Evolutionary conservation across 1,139 yeast species (phyloP), one percentile per base, ranked within the genome.

Genomic region (Debaryomyces sp.): DNA sequence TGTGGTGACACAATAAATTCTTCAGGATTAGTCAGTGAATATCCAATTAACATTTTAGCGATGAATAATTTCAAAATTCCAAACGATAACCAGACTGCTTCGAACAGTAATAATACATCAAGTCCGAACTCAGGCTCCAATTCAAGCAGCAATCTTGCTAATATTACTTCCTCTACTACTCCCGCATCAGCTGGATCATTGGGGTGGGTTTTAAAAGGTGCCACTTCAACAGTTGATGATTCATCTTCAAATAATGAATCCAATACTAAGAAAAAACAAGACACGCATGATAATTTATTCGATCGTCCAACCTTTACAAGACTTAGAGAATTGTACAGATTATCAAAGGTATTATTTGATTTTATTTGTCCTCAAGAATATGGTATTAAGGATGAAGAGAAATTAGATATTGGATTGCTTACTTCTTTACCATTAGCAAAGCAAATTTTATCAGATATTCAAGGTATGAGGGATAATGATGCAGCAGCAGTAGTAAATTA

Each of bases 281-380:
- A 53, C 40, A 67, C 50, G 52, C 71, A 48, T 56, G 70, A 63
- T 43, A 85, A 83, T 54, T 89, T 92, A 40, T 92, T 92, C 67
- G 96, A 89, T 62, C 87, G 85, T 55, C 85, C 91, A 3, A 85
- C 87, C 46, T 91, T 80, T 65, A 87, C 88, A 23, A 80, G 90
- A 54, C 76, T 95, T 51, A 80, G 98, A 57, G 99, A 95, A 63
- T 77, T 95, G 49, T 95, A 92, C 66, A 77, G 94, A 54, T 76
- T 95, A 48, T 89, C 97, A 0, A 95, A 95, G 66, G 97, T 95
- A 4, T 72, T 95, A 55, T 95, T 95, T 70, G 99, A 95, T 69
- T 94, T 94, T 61, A 91, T 95, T 46, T 94, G 99, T 68, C 99
- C 99, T 10, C 98, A 95, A 68, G 99, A 95, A 64, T 95, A 95